Base-by-base conservation (phyloP, 257 asterid genomes). In the Ilex asprella region DNA sequence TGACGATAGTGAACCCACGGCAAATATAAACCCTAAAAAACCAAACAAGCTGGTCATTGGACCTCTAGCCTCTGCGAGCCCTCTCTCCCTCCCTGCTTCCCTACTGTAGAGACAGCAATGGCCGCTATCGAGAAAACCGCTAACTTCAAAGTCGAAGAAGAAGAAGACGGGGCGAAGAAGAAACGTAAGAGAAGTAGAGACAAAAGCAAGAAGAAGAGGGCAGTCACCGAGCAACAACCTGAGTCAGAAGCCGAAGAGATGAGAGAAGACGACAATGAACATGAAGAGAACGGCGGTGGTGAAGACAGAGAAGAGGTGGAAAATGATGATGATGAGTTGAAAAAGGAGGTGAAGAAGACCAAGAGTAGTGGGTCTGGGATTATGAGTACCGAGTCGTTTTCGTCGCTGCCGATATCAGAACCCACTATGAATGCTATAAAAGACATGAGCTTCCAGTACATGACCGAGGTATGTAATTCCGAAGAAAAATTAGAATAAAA, bases 401-500 rank as follows among this genome's bases (percentile, higher is more conserved):
- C 73, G 0, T 51, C 77, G 13, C 59, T 89, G 63, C 74, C 79
- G 1, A 30, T 89, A 21, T 89, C 99, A 0, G 93, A 82, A 43
- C 82, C 72, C 39, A 87, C 97, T 14, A 73, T 72, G 84, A 84
- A 81, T n/a, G 88, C 96, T 16, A 81, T 93, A 44, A 73, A 82
- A 62, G 99, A 87, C 6, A 71, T 82, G 84, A 82, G 83, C 2
- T 89, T 93, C 68, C 67, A 78, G 75, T 76, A 73, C 69, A 93
- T 93, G 99, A 93, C 97, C 60, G 90, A 89, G 97, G 99, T 93
- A 76, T 21, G 27, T 21, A 21, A 21, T 21, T 21, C 27, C 27
- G 27, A 21, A 21, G 27, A 21, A 21, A 21, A 21, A 21, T 0
- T 21, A 21, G 27, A 21, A 21, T 21, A 21, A 21, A 21, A 21